Conservation (phyloP, 1,284 basidiomycete genomes). For the Chiua sp. region DNA sequence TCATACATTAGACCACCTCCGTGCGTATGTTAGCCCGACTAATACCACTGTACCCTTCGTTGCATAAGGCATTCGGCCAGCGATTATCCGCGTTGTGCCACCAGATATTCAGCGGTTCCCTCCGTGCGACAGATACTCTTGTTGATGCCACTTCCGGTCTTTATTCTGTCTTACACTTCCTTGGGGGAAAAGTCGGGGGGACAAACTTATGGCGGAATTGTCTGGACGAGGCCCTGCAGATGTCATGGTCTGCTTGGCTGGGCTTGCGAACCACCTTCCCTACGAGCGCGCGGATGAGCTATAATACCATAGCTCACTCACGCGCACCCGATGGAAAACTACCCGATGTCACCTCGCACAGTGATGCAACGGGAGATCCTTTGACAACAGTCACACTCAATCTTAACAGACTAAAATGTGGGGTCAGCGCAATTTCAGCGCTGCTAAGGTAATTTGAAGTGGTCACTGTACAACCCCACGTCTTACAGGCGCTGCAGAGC, state of each 20-base stretch:
- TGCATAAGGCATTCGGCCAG: conserved; percentile 59
- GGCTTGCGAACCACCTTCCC: conserved; percentile 63
- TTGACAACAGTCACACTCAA: conserved; percentile 55
- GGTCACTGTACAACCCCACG: neutral
- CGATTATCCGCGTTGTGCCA: conserved; percentile 58
- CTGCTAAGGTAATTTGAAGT: conserved; percentile 52
- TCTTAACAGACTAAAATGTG: conserved; percentile 62
- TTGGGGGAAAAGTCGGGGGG: conserved; percentile 81
- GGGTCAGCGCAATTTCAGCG: conserved; percentile 54
- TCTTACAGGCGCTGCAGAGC: conserved; percentile 45
- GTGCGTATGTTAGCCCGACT: conserved; percentile 59
- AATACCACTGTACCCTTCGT: conserved; percentile 67
- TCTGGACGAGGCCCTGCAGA: conserved; percentile 66
- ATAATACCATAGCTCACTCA: conserved; percentile 13
- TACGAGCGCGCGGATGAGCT: conserved; percentile 22
- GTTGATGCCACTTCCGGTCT: conserved; percentile 57
- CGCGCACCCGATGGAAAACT: conserved; percentile 15
- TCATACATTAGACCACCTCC: conserved; percentile 49
- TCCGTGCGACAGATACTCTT: conserved; percentile 49
- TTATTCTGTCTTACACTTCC: conserved; percentile 64
- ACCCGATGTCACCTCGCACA: conserved; percentile 7
- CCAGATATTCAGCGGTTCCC: conserved; percentile 59
- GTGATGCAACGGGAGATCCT: conserved; percentile 40
- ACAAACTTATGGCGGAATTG: conserved; percentile 73
- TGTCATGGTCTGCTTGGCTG: conserved; percentile 65